These are phyloP conservation scores for Aurantiochytrium sp. DNA, from an alignment of 108 stramenopile species.

Conservation along the genomic window DNA sequence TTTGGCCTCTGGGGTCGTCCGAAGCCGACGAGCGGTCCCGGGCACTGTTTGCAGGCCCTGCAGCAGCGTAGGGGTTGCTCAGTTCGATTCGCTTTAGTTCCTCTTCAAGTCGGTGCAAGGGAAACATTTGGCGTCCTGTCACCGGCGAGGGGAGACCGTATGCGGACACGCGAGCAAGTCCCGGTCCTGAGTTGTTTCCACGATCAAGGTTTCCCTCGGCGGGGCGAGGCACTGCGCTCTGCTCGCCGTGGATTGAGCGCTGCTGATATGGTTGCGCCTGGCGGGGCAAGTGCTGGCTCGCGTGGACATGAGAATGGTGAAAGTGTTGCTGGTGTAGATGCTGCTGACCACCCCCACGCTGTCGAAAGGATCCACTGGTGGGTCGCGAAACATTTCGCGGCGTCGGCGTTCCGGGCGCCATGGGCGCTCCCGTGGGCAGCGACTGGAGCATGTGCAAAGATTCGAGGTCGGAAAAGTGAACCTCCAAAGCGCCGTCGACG, in stretches of 20 bases:
- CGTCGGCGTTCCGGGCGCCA: slow-evolving; percentile 1
- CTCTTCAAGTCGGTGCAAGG: not conserved
- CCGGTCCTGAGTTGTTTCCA: too few species aligned
- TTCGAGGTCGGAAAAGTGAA: slow-evolving; percentile 14
- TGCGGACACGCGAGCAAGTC: not conserved
- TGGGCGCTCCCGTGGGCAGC: not conserved
- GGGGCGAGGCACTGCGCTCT: too few species aligned
- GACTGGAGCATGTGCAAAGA: slow-evolving; percentile 18
- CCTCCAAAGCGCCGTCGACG: slow-evolving; percentile 16
- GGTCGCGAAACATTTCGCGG: not conserved
- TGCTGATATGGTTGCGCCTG: not conserved
- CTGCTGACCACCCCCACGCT: not conserved
- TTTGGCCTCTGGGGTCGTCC: not conserved
- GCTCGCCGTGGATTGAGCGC: not conserved
- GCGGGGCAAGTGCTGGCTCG: not conserved
- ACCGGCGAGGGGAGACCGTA: not conserved
- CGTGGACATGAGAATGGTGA: too few species aligned
- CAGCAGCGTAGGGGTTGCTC: not conserved
- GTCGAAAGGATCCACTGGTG: not conserved
- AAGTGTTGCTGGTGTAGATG: not conserved
- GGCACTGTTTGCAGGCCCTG: not conserved
- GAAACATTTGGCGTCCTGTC: not conserved
- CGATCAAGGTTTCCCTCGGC: too few species aligned
- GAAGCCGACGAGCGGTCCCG: not conserved
- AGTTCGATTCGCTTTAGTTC: not conserved